Conservation (phyloP, 2,329 filamentous ascomycete genomes). For the Aspergillus costaricaensis region DNA sequence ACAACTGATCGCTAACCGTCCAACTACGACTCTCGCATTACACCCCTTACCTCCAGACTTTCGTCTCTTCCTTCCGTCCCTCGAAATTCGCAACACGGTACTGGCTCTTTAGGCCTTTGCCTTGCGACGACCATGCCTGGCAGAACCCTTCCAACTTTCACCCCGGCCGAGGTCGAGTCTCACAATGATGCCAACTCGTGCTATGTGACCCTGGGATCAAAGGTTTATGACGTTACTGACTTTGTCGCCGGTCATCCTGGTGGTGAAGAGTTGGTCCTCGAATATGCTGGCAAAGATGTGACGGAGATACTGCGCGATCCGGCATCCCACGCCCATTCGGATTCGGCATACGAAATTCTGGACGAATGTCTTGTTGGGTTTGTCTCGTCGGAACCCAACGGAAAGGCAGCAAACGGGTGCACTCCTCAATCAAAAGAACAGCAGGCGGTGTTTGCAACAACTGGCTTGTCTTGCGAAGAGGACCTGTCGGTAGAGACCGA, state of each 20-base stretch:
- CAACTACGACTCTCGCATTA: constrained; percentile 14
- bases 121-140: constrained; percentile 65
- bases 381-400: constrained; percentile 62
- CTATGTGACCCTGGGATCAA: constrained; percentile 86
- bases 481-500: constrained; percentile 89
- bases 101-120: constrained; percentile 6
- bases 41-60: background rate
- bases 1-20: constrained; percentile 10
- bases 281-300: constrained; percentile 88
- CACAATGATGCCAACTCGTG: constrained; percentile 82
- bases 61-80: constrained; percentile 1
- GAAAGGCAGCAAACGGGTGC: constrained; percentile 47
- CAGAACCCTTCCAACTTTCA: constrained; percentile 79
- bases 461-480: constrained; percentile 86
- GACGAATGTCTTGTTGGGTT: constrained; percentile 86
- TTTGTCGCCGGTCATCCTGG: constrained; percentile 91
- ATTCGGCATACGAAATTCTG: constrained; percentile 92
- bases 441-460: constrained; percentile 54
- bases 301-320: constrained; percentile 79
- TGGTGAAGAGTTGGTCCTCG: constrained; percentile 81
- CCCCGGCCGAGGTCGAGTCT: constrained; percentile 74
- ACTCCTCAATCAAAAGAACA: constrained; percentile 30
- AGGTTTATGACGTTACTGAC: constrained; percentile 92
- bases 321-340: constrained; percentile 80
- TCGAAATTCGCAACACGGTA: background rate